These are phyloP conservation scores for Eucalyptus sp. DNA, from an alignment of 345 rosid species.

Conservation along the genomic window DNA sequence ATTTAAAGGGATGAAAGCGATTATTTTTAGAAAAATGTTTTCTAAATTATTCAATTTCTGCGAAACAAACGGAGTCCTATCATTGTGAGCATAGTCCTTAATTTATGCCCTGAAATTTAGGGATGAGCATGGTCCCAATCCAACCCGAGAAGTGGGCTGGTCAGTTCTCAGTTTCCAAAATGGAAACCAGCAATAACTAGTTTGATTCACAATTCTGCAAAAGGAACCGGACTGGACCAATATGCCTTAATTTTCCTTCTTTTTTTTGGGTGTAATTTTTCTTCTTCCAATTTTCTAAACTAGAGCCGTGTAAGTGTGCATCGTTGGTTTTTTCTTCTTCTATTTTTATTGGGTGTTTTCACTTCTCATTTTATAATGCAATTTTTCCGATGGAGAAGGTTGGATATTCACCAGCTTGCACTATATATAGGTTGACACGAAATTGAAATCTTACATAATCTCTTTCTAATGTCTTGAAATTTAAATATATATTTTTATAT, in stretches of 20 bases:
- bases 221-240: background rate
- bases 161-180: too few species aligned
- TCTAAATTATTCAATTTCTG: too few species aligned
- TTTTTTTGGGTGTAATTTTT: background rate
- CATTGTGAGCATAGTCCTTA: background rate
- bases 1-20: accelerated
- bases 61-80: background rate
- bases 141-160: accelerated
- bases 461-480: background rate
- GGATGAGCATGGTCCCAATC: background rate
- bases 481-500: too few species aligned
- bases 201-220: accelerated
- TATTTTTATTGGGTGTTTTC: too few species aligned
- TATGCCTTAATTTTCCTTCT: background rate
- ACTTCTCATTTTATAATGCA: too few species aligned
- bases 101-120: background rate
- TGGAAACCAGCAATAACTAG: background rate
- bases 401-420: too few species aligned
- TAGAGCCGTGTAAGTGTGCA: background rate
- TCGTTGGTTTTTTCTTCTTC: background rate
- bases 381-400: too few species aligned
- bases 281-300: background rate
- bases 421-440: background rate
- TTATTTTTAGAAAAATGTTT: too few species aligned
- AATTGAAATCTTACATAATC: background rate